Percentiles rank a stretch among this genome's conserved stretches.
Evolutionary conservation across 2,329 filamentous ascomycete species (phyloP).

Genomic region (Ascochyta rabiei): DNA sequence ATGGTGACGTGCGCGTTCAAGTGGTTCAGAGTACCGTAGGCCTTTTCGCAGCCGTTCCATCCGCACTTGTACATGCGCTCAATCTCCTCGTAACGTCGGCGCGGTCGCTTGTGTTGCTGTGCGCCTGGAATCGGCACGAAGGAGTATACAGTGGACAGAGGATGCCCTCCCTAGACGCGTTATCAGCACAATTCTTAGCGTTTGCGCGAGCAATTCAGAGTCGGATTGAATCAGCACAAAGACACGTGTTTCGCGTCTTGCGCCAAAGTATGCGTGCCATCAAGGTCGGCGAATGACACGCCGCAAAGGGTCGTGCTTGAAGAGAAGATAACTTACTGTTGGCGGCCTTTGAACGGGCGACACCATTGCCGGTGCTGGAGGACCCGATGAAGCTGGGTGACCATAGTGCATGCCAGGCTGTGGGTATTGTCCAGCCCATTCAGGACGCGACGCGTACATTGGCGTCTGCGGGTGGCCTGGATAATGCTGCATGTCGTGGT

Average conservation of each 20-base stretch:
- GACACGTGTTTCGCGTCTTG: background rate
- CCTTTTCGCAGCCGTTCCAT: constrained; percentile 98
- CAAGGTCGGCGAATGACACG: background rate
- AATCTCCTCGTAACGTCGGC: constrained; percentile 95
- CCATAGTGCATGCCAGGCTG: constrained; percentile 52
- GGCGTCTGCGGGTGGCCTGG: constrained; percentile 64
- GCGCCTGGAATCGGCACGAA: constrained; percentile 97
- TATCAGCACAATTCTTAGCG: constrained; percentile 15
- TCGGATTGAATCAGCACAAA: background rate
- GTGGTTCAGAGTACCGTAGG: constrained; percentile 96
- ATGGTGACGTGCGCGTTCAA: constrained; percentile 98
- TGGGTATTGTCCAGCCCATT: constrained; percentile 70
- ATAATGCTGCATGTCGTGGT: constrained; percentile 84
- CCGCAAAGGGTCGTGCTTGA: background rate
- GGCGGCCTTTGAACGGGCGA: constrained; percentile 66
- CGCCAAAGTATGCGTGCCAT: background rate
- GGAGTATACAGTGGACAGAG: constrained; percentile 83
- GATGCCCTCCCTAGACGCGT: constrained; percentile 55
- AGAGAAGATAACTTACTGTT: constrained; percentile 59
- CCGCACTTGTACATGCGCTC: constrained; percentile 99
- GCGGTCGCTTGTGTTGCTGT: constrained; percentile 94
- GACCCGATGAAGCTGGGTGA: constrained; percentile 64
- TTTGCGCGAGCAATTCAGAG: background rate
- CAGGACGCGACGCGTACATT: constrained; percentile 71
- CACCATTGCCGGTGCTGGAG: constrained; percentile 62